A percentile compares a stretch with the other conserved stretches of the same genome.
Conservation (phyloP, 345 rosid species). For the Gossypium stocksii region DNA sequence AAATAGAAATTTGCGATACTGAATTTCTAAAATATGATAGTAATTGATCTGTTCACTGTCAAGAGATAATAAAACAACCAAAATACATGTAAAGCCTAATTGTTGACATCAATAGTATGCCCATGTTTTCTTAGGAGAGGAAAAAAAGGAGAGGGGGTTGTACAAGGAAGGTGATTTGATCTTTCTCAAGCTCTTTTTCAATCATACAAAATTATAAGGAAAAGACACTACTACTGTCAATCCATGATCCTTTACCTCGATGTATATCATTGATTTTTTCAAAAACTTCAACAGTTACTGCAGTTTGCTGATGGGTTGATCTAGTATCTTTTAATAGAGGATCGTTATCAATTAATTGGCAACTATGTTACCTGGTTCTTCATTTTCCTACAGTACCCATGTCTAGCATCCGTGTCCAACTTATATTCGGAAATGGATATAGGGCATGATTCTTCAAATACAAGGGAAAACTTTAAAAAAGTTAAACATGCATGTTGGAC, state of each 20-base stretch:
- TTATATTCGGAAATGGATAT: too few relatives aligned
- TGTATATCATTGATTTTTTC: neutral
- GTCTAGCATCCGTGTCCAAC: too few relatives aligned
- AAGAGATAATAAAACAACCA: neutral
- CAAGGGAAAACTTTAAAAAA: too few relatives aligned
- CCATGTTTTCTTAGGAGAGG: neutral
- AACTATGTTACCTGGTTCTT: too few relatives aligned
- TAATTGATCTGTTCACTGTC: neutral
- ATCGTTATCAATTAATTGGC: neutral
- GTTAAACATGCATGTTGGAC: too few relatives aligned
- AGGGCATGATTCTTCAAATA: too few relatives aligned
- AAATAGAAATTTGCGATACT: neutral
- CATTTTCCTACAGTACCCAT: too few relatives aligned
- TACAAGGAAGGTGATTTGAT: neutral
- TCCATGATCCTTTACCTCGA: neutral
- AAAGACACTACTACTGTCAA: neutral
- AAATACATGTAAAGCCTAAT: neutral
- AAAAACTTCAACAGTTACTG: neutral
- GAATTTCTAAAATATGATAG: neutral
- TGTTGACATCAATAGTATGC: neutral
- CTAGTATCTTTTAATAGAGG: neutral
- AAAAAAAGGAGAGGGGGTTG: neutral
- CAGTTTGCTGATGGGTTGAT: neutral
- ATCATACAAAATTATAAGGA: neutral
- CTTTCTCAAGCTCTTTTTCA: neutral